Evolutionary conservation across 352 stramenopile species (phyloP), one percentile per base, ranked within the genome.

Genomic region (Phytophthora boehmeriae): DNA sequence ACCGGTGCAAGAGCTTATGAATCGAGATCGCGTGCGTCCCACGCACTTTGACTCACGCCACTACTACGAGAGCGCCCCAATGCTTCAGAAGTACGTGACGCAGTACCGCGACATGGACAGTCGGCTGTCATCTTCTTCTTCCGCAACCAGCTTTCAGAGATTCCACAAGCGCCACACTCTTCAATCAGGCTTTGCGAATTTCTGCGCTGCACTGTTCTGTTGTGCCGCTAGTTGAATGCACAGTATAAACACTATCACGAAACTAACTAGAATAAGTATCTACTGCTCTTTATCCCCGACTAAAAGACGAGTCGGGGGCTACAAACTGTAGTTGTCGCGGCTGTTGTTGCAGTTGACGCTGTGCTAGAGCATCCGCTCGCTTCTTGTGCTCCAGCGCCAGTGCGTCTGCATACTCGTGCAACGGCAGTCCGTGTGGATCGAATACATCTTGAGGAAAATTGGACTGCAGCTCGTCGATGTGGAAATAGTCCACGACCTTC

Each of bases 401-500:
- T 95, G 82, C 16, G 59, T 62, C 61, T 80, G 6, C 62, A 30
- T 30, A 93, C 46, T 95, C 86, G 55, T 92, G 83, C 48, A 90
- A 54, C 39, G 82, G 75, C 38, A 93, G 55, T 11, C 66, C 75
- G 64, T 83, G 71, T 11, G 85, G 87, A 56, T 96, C 80, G 32
- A 93, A 96, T 16, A 91, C 63, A n/a, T 73, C 47, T 13, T 53
- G 44, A 16, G 67, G 28, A 42, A 93, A 93, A 54, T 93, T 92
- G 38, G 82, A 83, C 10, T 85, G 73, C 32, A 92, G 68, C 64
- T 96, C 81, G 52, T 96, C 79, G 55, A 96, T 96, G 32, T 62
- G 75, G 63, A 93, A 96, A 63, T 93, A 93, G 34, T 85, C 86
- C 43, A 96, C 86, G 47, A 96, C 80, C 47, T 93, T 94, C 35